Evolutionary conservation across 306 rosid species (phyloP), one percentile per base, ranked within the genome.

Genomic region (Adenanthera pavonina): DNA sequence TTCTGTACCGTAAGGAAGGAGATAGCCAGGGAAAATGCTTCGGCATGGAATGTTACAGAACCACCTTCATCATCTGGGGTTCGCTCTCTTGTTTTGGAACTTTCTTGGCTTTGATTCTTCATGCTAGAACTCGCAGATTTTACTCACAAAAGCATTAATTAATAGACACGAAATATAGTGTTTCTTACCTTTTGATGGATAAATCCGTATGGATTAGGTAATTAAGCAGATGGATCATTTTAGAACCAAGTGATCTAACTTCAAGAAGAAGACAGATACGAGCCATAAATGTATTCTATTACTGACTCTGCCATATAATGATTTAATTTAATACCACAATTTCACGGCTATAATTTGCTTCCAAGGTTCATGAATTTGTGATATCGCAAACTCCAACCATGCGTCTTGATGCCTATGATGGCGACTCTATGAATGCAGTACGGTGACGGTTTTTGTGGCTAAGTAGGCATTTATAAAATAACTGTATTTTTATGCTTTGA

Each of bases 31-130:
- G 88, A 4, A 87, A 86, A 40, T 95, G 99, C 90, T 64, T 91
- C 67, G 97, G 99, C 53, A 90, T 81, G 82, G 85, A 82, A 34
- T 94, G 99, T 79, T 95, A 87, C 68, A 75, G 49, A 77, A 64
- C 15, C 70, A 91, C 89, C 65, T 95, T 93, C 61, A 40, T 91
- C 47, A 81, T 90, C 15, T 92, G 98, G 98, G 97, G 95, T 74
- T 90, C 72, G n/a, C 70, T 89, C 67, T 85, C 90, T 80, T 66
- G 80, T 36, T 17, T 94, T 9, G 95, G 95, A 16, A 89, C 89
- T 61, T 41, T 85, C 30, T 65, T 92, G 59, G 95, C 95, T 78
- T 56, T 92, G 8, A 66, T 81, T 75, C 82, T 92, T 3, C 85
- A 90, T 73, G 77, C 66, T 10, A 77, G 95, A 54, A 94, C 94